Base-by-base conservation (phyloP, 176 grass and related monocot genomes). In the Avena insularis region DNA sequence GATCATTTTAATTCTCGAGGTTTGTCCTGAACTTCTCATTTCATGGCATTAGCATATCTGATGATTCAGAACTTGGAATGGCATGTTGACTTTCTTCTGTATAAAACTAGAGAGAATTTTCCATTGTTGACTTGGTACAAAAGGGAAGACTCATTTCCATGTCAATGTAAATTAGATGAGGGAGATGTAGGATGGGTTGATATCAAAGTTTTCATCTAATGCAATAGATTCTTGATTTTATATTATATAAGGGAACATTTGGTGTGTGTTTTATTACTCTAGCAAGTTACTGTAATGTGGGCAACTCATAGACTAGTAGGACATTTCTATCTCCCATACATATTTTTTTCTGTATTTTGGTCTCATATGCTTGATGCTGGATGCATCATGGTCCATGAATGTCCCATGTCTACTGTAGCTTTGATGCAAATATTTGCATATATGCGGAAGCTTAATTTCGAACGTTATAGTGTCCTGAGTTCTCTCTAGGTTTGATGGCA, bases 171-270 rank as follows among this genome's bases (percentile, higher is more conserved):
- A 51, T 13, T 27, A 51, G 71, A 75, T 7, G 45, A 74, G 65
- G 73, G 63, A 72, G 20, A 63, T 73, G 64, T 75, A 64, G 43
- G 47, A 58, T 66, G 75, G 46, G 23, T 83, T 38, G 75, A 84
- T 75, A 83, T 74, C 71, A 14, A 85, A 72, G 47, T 75, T 91
- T 79, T 80, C 57, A 58, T 84, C 45, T 27, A 79, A 17, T 79
- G 46, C 79, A 25, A 49, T 71, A 91, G 82, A 80, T 79, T 76
- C 23, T n/a, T 83, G 0, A 73, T 79, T 53, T 60, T 55, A 48
- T 87, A 25, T 84, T 88, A 75, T 88, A 75, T 58, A 25, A 23
- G n/a, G 75, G 48, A 43, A 67, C 43, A 61, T 80, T 84, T 3
- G 4, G 40, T 91, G 59, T 81, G 38, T 69, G 49, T 50, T 57